Percentiles rank a stretch among this genome's conserved stretches.
These are phyloP conservation scores for Ilyonectria sp. DNA, from an alignment of 2,329 filamentous ascomycete species.

Conservation along the genomic window DNA sequence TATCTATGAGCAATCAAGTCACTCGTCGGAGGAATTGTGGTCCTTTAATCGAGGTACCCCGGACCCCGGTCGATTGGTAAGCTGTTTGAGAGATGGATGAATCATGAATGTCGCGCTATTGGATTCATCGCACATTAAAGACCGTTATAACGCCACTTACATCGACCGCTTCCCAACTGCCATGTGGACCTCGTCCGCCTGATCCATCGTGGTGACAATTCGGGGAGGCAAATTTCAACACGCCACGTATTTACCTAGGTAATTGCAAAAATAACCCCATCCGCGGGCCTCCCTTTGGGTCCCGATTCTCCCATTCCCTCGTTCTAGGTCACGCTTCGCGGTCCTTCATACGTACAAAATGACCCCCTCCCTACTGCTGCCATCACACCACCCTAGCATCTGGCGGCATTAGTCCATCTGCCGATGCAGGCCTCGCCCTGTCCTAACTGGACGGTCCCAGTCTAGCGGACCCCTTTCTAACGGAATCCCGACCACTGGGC, in stretches of 20 bases:
- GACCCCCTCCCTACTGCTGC: neutral
- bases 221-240: neutral
- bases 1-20: neutral
- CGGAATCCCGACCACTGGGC: slow-evolving; percentile 1
- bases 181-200: neutral
- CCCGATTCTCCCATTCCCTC: neutral
- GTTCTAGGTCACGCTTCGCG: neutral
- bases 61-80: neutral
- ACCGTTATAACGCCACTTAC: neutral
- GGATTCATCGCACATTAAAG: neutral
- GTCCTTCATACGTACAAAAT: neutral
- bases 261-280: neutral
- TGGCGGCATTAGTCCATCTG: slow-evolving; percentile 16
- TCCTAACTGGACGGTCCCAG: slow-evolving; percentile 17
- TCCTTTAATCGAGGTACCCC: neutral
- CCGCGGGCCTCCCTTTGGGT: neutral
- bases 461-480: neutral
- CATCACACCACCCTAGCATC: slow-evolving; percentile 15
- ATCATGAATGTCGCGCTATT: neutral
- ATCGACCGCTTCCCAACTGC: neutral
- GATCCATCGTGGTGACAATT: neutral
- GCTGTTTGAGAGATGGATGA: neutral
- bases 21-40: neutral
- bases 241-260: neutral
- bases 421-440: slow-evolving; percentile 12